These are phyloP conservation scores for Botrytis tulipae DNA, from an alignment of 2,329 filamentous ascomycete species.

Conservation along the genomic window DNA sequence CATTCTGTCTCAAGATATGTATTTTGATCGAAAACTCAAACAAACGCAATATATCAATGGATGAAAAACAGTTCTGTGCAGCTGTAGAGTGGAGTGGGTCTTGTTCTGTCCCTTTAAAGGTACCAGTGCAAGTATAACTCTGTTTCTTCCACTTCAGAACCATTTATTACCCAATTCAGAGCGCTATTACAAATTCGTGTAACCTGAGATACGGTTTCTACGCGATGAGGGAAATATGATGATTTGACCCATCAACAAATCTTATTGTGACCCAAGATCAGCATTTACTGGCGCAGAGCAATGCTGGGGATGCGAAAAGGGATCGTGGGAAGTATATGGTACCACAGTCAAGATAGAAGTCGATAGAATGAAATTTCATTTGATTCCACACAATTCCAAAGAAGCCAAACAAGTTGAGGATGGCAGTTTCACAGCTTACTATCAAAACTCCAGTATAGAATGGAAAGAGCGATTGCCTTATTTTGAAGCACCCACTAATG, in stretches of 20 bases:
- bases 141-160: neutral
- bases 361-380: neutral
- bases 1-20: neutral
- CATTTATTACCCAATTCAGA: neutral
- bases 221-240: neutral
- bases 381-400: neutral
- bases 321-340: neutral
- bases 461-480: neutral
- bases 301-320: neutral
- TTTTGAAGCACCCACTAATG: neutral
- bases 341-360: neutral
- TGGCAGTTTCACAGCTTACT: neutral
- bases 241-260: neutral
- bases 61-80: neutral
- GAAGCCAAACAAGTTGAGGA: neutral
- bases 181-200: neutral
- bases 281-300: neutral
- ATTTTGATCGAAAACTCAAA: too few relatives aligned
- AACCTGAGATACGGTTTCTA: neutral
- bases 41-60: neutral
- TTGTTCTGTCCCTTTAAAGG: neutral
- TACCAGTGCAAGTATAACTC: neutral
- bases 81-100: neutral
- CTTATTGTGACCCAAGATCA: neutral
- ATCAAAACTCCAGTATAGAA: neutral